Evolutionary conservation across 2,329 filamentous ascomycete genomes (phyloP).

Genomic region (Colletotrichum cereale): DNA sequence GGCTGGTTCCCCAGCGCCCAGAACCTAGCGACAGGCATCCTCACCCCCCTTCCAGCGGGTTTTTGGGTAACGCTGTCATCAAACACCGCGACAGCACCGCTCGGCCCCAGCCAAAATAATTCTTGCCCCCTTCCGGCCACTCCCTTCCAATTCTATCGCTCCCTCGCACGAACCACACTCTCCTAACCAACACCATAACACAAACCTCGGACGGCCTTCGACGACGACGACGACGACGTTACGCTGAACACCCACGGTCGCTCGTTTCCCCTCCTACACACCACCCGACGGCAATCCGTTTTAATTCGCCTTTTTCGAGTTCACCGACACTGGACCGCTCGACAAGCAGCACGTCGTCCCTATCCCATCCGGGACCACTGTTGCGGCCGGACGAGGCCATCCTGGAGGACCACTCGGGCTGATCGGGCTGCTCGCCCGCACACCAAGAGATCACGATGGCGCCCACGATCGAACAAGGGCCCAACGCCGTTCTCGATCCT

Average conservation of each 20-base stretch:
- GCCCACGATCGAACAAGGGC: conserved; percentile 36
- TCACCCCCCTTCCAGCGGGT: conserved; percentile 34
- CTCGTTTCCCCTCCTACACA: conserved; percentile 29
- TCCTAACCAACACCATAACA: conserved; percentile 35
- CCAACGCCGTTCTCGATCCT: conserved; percentile 11
- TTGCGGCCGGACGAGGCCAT: conserved; percentile 49
- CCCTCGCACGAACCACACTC: conserved; percentile 40
- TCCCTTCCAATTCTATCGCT: conserved; percentile 38
- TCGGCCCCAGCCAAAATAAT: conserved; percentile 40
- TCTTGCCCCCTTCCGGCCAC: conserved; percentile 41
- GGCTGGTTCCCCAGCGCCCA: background rate
- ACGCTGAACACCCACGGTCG: conserved; percentile 35
- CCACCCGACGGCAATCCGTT: conserved; percentile 10
- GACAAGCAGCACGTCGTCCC: background rate
- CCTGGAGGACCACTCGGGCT: conserved; percentile 57
- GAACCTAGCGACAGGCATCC: conserved; percentile 1
- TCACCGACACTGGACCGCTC: conserved; percentile 23
- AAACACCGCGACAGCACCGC: conserved; percentile 41
- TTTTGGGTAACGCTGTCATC: conserved; percentile 41
- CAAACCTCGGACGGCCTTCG: conserved; percentile 34
- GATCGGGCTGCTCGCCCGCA: conserved; percentile 51
- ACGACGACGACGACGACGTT: conserved; percentile 33
- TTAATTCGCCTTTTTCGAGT: conserved; percentile 6
- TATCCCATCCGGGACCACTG: conserved; percentile 32
- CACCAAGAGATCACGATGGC: conserved; percentile 45